These are phyloP conservation scores for Nadsonia commutata DNA, from an alignment of 1,139 yeast genomes.

Conservation along the genomic window DNA sequence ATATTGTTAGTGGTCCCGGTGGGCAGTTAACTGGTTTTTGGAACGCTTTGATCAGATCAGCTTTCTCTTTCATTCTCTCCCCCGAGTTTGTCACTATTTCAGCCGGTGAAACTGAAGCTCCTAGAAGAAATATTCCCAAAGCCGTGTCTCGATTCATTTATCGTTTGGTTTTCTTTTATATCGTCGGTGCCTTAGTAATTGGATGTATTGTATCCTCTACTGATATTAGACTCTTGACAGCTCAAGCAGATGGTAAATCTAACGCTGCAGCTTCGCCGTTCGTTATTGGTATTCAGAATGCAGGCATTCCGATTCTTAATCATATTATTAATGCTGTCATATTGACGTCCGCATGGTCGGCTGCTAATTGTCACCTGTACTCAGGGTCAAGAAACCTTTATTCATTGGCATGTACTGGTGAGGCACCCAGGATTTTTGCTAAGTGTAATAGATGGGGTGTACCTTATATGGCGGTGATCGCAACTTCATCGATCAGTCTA, in stretches of 20 bases:
- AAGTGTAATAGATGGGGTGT: conserved; percentile 30
- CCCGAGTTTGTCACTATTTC: conserved; percentile 70
- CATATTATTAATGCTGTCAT: conserved; percentile 55
- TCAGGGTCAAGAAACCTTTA: conserved; percentile 39
- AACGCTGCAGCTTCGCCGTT: conserved; percentile 49
- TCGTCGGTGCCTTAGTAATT: conserved; percentile 53
- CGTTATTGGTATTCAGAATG: conserved; percentile 46
- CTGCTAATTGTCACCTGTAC: conserved; percentile 54
- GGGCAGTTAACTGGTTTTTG: conserved; percentile 16
- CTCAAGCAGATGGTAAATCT: conserved; percentile 15
- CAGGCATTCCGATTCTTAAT: conserved; percentile 47
- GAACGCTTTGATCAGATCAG: conserved; percentile 47
- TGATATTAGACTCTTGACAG: conserved; percentile 27
- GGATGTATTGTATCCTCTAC: conserved; percentile 65
- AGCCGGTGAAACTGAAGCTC: conserved; percentile 23
- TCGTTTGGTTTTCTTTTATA: conserved; percentile 60
- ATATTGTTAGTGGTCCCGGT: conserved; percentile 33
- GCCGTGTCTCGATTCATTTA: conserved; percentile 63
- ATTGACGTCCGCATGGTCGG: conserved; percentile 46
- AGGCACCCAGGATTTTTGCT: conserved; percentile 36
- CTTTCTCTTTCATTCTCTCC: conserved; percentile 23
- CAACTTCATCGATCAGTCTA: conserved; percentile 21
- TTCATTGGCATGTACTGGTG: conserved; percentile 38
- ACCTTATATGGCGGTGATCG: conserved; percentile 26
- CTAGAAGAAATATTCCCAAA: conserved; percentile 53